Percentiles rank a stretch among this genome's conserved stretches.
phyloP scores from a whole-genome alignment of 352 stramenopile genomes.

The Globisporangium alternatum region DNA sequence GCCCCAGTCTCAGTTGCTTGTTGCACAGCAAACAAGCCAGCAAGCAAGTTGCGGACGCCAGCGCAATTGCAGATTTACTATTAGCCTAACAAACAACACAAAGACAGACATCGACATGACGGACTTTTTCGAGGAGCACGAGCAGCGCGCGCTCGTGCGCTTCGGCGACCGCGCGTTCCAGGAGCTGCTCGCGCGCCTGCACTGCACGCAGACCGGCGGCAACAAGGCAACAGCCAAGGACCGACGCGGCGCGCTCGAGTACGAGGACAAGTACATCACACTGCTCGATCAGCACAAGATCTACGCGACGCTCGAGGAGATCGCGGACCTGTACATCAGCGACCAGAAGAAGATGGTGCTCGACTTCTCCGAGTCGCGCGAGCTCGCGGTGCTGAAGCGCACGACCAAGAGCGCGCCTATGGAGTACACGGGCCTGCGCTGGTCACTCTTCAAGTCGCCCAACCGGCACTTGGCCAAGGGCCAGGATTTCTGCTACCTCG shows the following conservation, averaged over 20 bases:
- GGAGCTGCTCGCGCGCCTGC: conserved; percentile 37
- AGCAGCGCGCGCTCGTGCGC: conserved; percentile 38
- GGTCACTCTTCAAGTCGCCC: conserved; percentile 64
- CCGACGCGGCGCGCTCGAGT: conserved; percentile 21
- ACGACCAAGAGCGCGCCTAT: conserved; percentile 32
- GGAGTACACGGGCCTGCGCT: conserved; percentile 62
- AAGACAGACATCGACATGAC: conserved; percentile 3
- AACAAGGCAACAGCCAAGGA: not conserved
- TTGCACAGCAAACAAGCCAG: no score
- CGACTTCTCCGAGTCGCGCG: conserved; percentile 66
- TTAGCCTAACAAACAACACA: not conserved
- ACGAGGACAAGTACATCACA: conserved; percentile 41
- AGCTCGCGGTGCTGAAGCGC: conserved; percentile 47
- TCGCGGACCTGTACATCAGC: conserved; percentile 63
- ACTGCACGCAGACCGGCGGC: conserved; percentile 23
- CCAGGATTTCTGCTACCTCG: conserved; percentile 77
- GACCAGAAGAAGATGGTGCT: conserved; percentile 67
- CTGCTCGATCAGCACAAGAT: conserved; percentile 54
- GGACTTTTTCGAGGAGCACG: conserved; percentile 29
- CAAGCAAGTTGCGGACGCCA: no score
- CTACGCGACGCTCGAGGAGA: conserved; percentile 60
- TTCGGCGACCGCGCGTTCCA: conserved; percentile 44
- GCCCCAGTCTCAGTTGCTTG: not conserved
- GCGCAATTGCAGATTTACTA: not conserved
- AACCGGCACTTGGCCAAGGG: conserved; percentile 48